Conservation (phyloP, 225 moss, liverwort and hornwort genomes). For the Asterella californica region DNA sequence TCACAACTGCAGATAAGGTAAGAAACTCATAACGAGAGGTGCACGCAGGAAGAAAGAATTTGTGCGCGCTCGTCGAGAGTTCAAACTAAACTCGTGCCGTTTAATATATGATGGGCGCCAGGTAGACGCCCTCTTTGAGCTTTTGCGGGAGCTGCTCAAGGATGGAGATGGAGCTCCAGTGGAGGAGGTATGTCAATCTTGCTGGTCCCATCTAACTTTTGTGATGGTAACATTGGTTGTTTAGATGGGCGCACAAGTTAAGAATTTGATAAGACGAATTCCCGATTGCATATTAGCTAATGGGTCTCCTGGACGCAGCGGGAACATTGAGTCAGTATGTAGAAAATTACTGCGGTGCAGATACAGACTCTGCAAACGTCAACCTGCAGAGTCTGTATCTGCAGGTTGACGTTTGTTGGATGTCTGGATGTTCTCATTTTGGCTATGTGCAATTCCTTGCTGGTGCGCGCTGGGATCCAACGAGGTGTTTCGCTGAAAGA, state of each 20-base stretch:
- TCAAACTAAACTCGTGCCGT: background rate
- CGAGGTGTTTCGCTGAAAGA: background rate
- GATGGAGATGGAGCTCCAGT: constrained; percentile 52
- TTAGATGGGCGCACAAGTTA: too few species aligned
- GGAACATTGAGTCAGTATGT: too few species aligned
- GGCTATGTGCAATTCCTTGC: background rate
- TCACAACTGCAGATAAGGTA: constrained; percentile 85
- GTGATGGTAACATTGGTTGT: background rate
- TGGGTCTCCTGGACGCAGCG: too few species aligned
- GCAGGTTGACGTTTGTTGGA: too few species aligned
- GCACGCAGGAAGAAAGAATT: background rate
- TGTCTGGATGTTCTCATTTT: background rate
- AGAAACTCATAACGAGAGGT: background rate
- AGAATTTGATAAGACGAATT: background rate
- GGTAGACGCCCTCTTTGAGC: constrained; percentile 83
- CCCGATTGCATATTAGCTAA: background rate
- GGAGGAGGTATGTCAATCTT: constrained; percentile 47
- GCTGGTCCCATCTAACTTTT: background rate
- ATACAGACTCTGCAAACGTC: too few species aligned
- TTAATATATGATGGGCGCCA: constrained; percentile 28
- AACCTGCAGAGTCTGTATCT: too few species aligned
- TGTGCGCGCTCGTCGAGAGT: background rate
- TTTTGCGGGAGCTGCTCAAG: constrained; percentile 83
- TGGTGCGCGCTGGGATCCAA: background rate
- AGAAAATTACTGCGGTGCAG: too few species aligned